Evolutionary conservation across 2,329 filamentous ascomycete species (phyloP), one percentile per base, ranked within the genome.

Genomic region (Aureobasidium sp.): DNA sequence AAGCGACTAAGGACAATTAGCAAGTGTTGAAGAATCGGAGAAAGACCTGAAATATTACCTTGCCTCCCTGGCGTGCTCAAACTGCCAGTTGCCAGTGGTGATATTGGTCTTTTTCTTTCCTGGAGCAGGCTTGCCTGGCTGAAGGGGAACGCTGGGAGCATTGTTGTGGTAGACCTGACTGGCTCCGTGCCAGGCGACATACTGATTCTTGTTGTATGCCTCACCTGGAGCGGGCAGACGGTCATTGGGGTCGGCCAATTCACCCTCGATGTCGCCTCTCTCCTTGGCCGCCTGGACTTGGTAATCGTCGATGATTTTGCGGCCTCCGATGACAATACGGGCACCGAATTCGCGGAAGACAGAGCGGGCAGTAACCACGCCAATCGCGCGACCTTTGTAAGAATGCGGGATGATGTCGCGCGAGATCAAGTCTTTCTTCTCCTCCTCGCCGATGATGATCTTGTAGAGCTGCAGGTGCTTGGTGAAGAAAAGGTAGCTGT

Each of bases 401-500:
- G 91, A 96, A 78, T 97, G 94, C 1, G 94, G 94, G 66, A 99
- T 96, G 71, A 99, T 88, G 6, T 95, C 89, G 64, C 94, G 87
- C 68, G 95, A 91, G 71, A 99, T 99, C 79, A 99, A 84, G 75
- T 97, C 92, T 64, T 88, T 87, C 79, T 99, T 99, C 76, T 96
- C 93, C n/a, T 94, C 88, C 67, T 99, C 94, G 69, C 92, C 91
- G 62, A 97, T 90, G 70, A 99, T 96, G 70, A 99, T 96, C 79
- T 99, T 99, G 83, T 91, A 94, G 15, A 99, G 87, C 70, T 91
- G 87, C 73, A 90, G 89, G 76, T 99, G 94, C 77, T 97, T 99
- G 66, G 94, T 95, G 81, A 99, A 99, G 82, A 99, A 97, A 29
- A 99, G 84, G 72, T 99, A 99, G 66, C 92, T 97, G 80, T 99